These are phyloP conservation scores for Gilbertella persicaria DNA, from an alignment of 371 early-diverging fungal species.

Conservation along the genomic window DNA sequence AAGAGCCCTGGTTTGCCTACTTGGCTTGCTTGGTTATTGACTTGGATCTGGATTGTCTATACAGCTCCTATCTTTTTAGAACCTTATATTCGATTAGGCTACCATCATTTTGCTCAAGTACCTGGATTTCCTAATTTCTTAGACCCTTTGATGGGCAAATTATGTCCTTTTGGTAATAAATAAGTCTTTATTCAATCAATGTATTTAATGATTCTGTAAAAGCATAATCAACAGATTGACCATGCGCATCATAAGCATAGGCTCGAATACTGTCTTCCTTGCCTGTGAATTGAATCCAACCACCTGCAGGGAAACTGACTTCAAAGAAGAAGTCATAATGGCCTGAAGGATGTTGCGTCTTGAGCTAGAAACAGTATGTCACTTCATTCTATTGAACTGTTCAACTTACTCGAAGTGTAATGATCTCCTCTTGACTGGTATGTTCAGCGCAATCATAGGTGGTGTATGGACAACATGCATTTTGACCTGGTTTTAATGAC, in stretches of 20 bases:
- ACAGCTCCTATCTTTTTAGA: constrained; percentile 39
- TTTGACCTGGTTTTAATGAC: constrained; percentile 1
- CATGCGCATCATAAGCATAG: neutral
- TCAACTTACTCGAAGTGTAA: constrained; percentile 1
- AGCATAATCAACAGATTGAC: too few relatives aligned
- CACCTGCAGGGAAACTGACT: constrained; percentile 5
- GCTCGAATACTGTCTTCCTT: neutral
- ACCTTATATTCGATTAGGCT: constrained; percentile 33
- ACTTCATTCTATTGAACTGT: neutral
- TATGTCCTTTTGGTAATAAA: constrained; percentile 42
- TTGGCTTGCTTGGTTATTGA: constrained; percentile 25
- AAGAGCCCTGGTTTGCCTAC: constrained; percentile 13
- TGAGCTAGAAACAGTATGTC: neutral
- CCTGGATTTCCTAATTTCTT: constrained; percentile 37
- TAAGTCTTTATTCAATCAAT: too few relatives aligned
- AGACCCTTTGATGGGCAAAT: constrained; percentile 17
- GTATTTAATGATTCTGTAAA: too few relatives aligned
- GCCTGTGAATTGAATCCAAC: constrained; percentile 4
- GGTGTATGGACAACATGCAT: constrained; percentile 20
- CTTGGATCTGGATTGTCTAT: constrained; percentile 25
- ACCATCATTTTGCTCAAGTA: constrained; percentile 26
- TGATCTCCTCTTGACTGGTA: neutral
- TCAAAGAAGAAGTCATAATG: neutral
- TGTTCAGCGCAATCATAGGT: constrained; percentile 6
- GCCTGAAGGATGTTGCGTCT: too few relatives aligned